phyloP scores from a whole-genome alignment of 176 grass and related monocot genomes.

The Oryza brachyantha region DNA sequence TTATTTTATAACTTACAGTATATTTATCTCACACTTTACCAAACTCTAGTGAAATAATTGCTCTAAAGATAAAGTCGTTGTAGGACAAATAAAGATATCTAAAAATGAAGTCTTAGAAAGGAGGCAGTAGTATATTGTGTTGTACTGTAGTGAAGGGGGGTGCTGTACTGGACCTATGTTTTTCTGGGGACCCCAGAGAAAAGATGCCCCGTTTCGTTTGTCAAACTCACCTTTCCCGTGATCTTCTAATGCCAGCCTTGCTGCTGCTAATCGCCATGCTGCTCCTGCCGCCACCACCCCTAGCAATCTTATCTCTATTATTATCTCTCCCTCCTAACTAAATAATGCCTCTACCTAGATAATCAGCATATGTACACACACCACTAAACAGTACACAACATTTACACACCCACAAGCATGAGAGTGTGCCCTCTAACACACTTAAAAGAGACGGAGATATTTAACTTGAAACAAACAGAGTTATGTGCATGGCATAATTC shows the following conservation, averaged over 20 bases:
- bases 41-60: too few species aligned
- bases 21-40: too few species aligned
- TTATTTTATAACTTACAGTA: too few species aligned
- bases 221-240: slow-evolving; percentile 47
- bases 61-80: too few species aligned
- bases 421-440: too few species aligned
- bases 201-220: slow-evolving; percentile 49
- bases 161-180: slow-evolving; percentile 34
- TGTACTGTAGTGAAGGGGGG: slow-evolving; percentile 28
- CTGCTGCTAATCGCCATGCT: slow-evolving; percentile 41
- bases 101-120: too few species aligned
- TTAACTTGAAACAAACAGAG: too few species aligned
- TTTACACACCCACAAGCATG: too few species aligned
- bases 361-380: too few species aligned
- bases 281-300: slow-evolving; percentile 3
- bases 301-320: not conserved
- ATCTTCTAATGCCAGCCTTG: slow-evolving; percentile 57
- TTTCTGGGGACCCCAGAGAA: slow-evolving; percentile 39
- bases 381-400: too few species aligned
- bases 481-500: not conserved
- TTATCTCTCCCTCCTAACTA: not conserved
- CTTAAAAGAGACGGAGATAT: too few species aligned
- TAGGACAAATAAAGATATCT: too few species aligned
- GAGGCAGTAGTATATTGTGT: not conserved
- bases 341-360: not conserved